Evolutionary conservation across 2,329 filamentous ascomycete genomes (phyloP).

Genomic region (Phymatotrichopsis omnivora): DNA sequence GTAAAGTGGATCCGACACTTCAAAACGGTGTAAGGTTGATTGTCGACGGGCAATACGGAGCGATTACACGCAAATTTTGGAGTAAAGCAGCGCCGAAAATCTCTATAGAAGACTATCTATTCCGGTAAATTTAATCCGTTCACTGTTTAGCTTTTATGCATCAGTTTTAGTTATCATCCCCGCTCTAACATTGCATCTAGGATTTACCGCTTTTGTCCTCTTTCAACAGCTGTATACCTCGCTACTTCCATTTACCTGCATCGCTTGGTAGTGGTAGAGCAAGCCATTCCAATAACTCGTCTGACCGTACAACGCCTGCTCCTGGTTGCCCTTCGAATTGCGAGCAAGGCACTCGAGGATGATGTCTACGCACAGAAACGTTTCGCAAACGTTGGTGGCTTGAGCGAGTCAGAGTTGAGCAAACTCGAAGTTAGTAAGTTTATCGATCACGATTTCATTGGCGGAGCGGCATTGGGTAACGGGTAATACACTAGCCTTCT

Average conservation of each 20-base stretch:
- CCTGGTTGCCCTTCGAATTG: conserved; percentile 72
- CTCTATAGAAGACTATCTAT: conserved; percentile 70
- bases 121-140: conserved; percentile 41
- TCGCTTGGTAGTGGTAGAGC: conserved; percentile 65
- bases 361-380: conserved; percentile 74
- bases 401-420: conserved; percentile 69
- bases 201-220: conserved; percentile 82
- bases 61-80: conserved; percentile 87
- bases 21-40: conserved; percentile 52
- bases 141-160: not conserved
- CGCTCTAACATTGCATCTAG: conserved; percentile 18
- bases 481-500: conserved; percentile 43
- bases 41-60: conserved; percentile 69
- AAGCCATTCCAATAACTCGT: conserved; percentile 66
- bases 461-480: not conserved
- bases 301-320: conserved; percentile 80
- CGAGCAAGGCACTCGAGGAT: conserved; percentile 93
- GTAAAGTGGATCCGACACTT: conserved; percentile 18
- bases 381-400: conserved; percentile 78
- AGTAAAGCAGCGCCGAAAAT: conserved; percentile 80
- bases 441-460: not conserved
- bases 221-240: conserved; percentile 88
- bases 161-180: not conserved
- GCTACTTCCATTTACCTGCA: conserved; percentile 82
- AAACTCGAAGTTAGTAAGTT: conserved; percentile 64